A percentile compares a stretch with the other conserved stretches of the same genome.
Conservation (phyloP, 345 rosid species). For the Rhizophora apiculata region DNA sequence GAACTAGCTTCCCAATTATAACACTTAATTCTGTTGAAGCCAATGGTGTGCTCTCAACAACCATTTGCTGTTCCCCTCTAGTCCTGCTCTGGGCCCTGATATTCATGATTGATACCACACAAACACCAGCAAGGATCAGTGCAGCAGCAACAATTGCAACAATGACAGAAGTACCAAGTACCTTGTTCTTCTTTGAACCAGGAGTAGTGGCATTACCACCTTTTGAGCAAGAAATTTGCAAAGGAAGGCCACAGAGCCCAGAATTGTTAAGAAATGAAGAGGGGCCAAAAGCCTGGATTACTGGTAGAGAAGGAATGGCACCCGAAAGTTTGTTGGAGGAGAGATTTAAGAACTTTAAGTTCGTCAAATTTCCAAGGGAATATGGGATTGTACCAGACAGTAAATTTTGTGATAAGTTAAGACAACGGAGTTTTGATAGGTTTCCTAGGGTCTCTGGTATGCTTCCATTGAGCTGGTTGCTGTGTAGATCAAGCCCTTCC, state of each 20-base stretch:
- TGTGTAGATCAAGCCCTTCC: constrained; percentile 74
- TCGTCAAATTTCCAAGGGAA: constrained; percentile 56
- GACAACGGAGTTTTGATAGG: constrained; percentile 47
- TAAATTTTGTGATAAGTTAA: constrained; percentile 66
- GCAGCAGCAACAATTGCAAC: constrained; percentile 84
- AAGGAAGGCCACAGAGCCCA: constrained; percentile 74
- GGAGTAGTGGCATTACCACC: constrained; percentile 27
- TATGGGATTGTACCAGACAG: constrained; percentile 68
- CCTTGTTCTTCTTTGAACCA: constrained; percentile 36
- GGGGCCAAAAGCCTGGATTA: constrained; percentile 57
- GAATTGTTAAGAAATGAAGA: constrained; percentile 71
- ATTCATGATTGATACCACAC: constrained; percentile 77
- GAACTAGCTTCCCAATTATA: constrained; percentile 85
- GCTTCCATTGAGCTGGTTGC: constrained; percentile 61
- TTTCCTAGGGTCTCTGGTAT: constrained; percentile 61
- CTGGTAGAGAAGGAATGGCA: constrained; percentile 53
- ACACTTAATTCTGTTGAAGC: constrained; percentile 68
- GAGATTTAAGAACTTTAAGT: constrained; percentile 54
- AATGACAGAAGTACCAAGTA: constrained; percentile 72
- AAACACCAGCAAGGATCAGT: constrained; percentile 76
- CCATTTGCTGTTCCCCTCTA: constrained; percentile 39
- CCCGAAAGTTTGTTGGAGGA: constrained; percentile 82
- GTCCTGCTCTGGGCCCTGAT: constrained; percentile 59
- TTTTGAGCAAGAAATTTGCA: constrained; percentile 50
- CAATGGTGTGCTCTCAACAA: constrained; percentile 72